Percentiles rank a stretch among this genome's conserved stretches.
Conservation (phyloP, 352 stramenopile genomes). For the Globisporangium nodosum region DNA sequence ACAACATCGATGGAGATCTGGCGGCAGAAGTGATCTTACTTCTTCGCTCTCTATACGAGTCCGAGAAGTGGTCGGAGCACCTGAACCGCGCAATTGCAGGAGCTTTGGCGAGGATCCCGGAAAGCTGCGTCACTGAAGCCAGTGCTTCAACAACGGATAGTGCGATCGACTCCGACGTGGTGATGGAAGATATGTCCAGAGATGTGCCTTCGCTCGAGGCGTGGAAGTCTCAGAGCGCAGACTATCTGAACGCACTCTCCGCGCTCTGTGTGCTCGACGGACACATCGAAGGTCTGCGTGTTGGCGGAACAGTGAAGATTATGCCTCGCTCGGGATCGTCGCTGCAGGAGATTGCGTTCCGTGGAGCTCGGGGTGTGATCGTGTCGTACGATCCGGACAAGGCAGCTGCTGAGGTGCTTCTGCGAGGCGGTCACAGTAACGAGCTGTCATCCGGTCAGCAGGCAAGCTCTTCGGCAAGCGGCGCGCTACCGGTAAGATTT, state of each 20-base stretch:
- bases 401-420: slow-evolving; percentile 70
- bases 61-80: slow-evolving; percentile 61
- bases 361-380: slow-evolving; percentile 65
- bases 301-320: slow-evolving; percentile 82
- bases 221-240: slow-evolving; percentile 45
- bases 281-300: slow-evolving; percentile 76
- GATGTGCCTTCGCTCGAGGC: slow-evolving; percentile 45
- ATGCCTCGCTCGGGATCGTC: slow-evolving; percentile 63
- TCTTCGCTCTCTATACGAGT: slow-evolving; percentile 76
- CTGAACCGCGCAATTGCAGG: slow-evolving; percentile 58
- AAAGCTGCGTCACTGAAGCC: slow-evolving; percentile 31
- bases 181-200: slow-evolving; percentile 78
- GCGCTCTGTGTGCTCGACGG: slow-evolving; percentile 79
- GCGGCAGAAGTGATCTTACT: slow-evolving; percentile 76
- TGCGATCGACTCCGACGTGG: slow-evolving; percentile 60
- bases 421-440: slow-evolving; percentile 36
- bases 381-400: slow-evolving; percentile 81
- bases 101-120: slow-evolving; percentile 44
- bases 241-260: slow-evolving; percentile 63
- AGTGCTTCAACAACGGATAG: slow-evolving; percentile 8
- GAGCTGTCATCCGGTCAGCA: slow-evolving; percentile 29
- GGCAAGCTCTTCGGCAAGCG: slow-evolving; percentile 20
- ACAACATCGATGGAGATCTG: slow-evolving; percentile 35
- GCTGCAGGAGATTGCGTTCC: slow-evolving; percentile 71
- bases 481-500: slow-evolving; percentile 38